Percentiles rank a stretch among this genome's conserved stretches.
These are phyloP conservation scores for Penicillium psychrosexuale DNA, from an alignment of 2,329 filamentous ascomycete species.

Conservation along the genomic window DNA sequence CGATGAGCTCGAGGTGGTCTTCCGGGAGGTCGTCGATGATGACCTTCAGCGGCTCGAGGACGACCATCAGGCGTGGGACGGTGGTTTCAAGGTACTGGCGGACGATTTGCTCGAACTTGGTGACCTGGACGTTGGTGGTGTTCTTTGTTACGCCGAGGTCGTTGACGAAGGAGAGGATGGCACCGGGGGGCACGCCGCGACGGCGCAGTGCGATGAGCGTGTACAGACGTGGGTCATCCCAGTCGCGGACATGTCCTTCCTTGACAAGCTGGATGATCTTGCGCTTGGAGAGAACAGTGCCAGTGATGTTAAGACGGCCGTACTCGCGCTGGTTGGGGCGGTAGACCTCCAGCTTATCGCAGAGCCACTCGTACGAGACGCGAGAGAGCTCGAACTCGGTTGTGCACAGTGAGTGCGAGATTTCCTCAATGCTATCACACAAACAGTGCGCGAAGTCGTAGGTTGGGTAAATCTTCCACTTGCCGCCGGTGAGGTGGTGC, in stretches of 20 bases:
- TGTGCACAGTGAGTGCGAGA: conserved; percentile 90
- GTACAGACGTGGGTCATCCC: conserved; percentile 89
- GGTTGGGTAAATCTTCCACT: conserved; percentile 92
- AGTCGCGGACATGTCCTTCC: conserved; percentile 73
- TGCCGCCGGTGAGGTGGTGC: conserved; percentile 64
- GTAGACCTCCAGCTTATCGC: conserved; percentile 77
- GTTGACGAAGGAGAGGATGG: conserved; percentile 83
- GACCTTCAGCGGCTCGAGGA: conserved; percentile 80
- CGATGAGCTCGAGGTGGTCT: conserved; percentile 62
- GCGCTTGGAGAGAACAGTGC: conserved; percentile 84
- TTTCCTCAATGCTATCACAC: conserved; percentile 86
- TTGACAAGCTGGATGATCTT: conserved; percentile 77
- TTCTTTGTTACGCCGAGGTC: conserved; percentile 88
- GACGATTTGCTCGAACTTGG: conserved; percentile 80
- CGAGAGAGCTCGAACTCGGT: conserved; percentile 84
- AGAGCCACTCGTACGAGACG: conserved; percentile 87
- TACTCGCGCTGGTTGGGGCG: conserved; percentile 93
- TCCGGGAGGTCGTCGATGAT: conserved; percentile 75
- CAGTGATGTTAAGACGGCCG: conserved; percentile 72
- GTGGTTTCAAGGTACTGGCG: conserved; percentile 83
- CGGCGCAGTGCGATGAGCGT: conserved; percentile 80
- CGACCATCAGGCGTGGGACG: conserved; percentile 83
- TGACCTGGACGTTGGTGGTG: conserved; percentile 72
- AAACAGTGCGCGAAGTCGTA: conserved; percentile 67
- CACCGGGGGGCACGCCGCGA: conserved; percentile 81